Percentiles rank a stretch among this genome's conserved stretches.
Conservation (phyloP, 1,284 basidiomycete species). For the Farysia itapuensis region DNA sequence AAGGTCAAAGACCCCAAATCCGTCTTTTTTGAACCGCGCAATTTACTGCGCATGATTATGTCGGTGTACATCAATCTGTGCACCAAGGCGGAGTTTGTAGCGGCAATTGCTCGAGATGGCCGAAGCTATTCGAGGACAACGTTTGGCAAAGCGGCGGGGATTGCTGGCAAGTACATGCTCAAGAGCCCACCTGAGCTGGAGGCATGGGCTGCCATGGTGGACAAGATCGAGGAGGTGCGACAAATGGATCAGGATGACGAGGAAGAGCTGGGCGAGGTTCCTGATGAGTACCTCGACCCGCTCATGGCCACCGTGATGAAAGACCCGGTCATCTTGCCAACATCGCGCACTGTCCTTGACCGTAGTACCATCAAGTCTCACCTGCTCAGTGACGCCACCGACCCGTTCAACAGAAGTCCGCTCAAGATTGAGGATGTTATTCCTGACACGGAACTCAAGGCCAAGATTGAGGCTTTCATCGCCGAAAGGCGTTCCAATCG, state of each 20-base stretch:
- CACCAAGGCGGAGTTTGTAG: constrained; percentile 76
- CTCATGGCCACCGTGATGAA: constrained; percentile 93
- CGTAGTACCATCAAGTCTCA: constrained; percentile 93
- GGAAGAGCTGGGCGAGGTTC: constrained; percentile 88
- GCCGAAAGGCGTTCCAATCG: constrained; percentile 22
- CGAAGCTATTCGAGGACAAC: constrained; percentile 83
- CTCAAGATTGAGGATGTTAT: constrained; percentile 61
- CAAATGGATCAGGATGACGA: constrained; percentile 75
- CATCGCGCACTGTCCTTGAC: constrained; percentile 79
- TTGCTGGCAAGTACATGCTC: constrained; percentile 70
- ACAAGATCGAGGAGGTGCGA: constrained; percentile 81
- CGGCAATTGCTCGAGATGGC: constrained; percentile 87
- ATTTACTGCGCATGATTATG: constrained; percentile 81
- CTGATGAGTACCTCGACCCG: constrained; percentile 89
- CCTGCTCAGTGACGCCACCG: constrained; percentile 80
- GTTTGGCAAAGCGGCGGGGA: constrained; percentile 77
- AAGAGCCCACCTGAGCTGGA: constrained; percentile 81
- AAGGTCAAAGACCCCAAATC: constrained; percentile 84
- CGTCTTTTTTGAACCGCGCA: constrained; percentile 83
- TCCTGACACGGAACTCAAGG: constrained; percentile 46
- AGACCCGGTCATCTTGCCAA: constrained; percentile 88
- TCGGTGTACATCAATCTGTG: constrained; percentile 90
- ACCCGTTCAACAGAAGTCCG: constrained; percentile 62
- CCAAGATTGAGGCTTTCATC: constrained; percentile 47
- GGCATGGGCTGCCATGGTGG: constrained; percentile 72